Evolutionary conservation across 2,329 filamentous ascomycete genomes (phyloP).

Genomic region (Alternaria gansuensis): DNA sequence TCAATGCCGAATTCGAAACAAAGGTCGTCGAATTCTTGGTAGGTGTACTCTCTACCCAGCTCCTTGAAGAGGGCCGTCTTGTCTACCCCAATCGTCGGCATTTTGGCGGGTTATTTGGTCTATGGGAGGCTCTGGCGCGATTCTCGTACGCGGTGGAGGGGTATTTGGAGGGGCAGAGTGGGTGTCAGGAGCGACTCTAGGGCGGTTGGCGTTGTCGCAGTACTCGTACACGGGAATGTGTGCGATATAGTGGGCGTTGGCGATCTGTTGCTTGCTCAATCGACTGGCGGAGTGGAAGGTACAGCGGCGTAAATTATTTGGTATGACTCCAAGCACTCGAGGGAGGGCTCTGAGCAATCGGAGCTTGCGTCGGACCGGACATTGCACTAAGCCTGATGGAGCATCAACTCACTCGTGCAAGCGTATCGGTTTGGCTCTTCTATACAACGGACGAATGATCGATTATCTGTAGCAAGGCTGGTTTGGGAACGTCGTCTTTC

Average conservation of each 20-base stretch:
- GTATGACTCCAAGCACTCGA: conserved; percentile 37
- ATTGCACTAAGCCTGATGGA: conserved; percentile 22
- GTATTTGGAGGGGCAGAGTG: conserved; percentile 40
- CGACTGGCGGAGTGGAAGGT: conserved; percentile 4
- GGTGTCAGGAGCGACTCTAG: conserved; percentile 28
- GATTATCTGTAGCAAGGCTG: no score
- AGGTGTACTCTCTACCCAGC: conserved; percentile 89
- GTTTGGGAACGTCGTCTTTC: background rate
- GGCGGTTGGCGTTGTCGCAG: conserved; percentile 7
- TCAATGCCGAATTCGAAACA: conserved; percentile 99
- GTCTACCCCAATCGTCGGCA: conserved; percentile 97
- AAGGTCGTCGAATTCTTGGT: conserved; percentile 93
- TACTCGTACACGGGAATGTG: background rate
- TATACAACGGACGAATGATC: background rate
- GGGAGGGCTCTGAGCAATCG: conserved; percentile 18
- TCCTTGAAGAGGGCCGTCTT: conserved; percentile 96
- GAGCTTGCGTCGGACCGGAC: conserved; percentile 28
- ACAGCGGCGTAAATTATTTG: conserved; percentile 32
- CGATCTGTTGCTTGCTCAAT: conserved; percentile 10
- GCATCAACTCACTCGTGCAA: background rate
- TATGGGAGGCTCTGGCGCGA: conserved; percentile 16
- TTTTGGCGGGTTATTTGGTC: conserved; percentile 57
- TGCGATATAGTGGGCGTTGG: background rate
- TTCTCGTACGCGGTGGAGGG: conserved; percentile 39
- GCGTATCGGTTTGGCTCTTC: background rate